These are phyloP conservation scores for Tuber umbilicatum DNA, from an alignment of 495 filamentous ascomycete species.

Conservation along the genomic window DNA sequence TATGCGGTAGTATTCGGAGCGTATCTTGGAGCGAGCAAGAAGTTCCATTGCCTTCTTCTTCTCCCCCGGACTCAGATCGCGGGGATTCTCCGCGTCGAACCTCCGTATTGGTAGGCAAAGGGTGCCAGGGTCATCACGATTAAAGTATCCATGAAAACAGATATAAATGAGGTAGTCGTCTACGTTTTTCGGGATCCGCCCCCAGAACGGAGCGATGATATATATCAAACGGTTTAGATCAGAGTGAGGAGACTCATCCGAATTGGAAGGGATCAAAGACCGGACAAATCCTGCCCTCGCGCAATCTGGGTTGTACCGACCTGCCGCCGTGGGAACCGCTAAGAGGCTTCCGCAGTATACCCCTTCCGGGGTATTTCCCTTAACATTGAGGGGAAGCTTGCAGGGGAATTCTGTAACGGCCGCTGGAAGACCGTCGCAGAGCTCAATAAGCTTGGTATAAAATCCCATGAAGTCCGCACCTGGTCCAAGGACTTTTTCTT, in stretches of 20 bases:
- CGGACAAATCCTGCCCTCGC: background rate
- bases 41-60: conserved; percentile 9
- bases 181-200: conserved; percentile 21
- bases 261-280: background rate
- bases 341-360: background rate
- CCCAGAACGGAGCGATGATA: conserved; percentile 25
- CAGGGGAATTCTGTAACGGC: background rate
- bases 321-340: background rate
- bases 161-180: conserved; percentile 16
- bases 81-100: background rate
- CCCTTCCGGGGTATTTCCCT: background rate
- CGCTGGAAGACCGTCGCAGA: background rate
- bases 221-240: background rate
- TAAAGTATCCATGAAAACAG: conserved; percentile 10
- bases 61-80: conserved; percentile 2
- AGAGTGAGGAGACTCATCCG: background rate
- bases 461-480: background rate
- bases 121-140: conserved; percentile 9
- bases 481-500: background rate
- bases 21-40: conserved; percentile 9
- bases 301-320: background rate
- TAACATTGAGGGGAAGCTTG: background rate
- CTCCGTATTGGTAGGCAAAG: background rate
- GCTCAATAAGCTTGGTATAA: background rate
- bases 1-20: conserved; percentile 13